Base-by-base conservation (phyloP, 2,329 filamentous ascomycete genomes). In the Aspergillus candidus region DNA sequence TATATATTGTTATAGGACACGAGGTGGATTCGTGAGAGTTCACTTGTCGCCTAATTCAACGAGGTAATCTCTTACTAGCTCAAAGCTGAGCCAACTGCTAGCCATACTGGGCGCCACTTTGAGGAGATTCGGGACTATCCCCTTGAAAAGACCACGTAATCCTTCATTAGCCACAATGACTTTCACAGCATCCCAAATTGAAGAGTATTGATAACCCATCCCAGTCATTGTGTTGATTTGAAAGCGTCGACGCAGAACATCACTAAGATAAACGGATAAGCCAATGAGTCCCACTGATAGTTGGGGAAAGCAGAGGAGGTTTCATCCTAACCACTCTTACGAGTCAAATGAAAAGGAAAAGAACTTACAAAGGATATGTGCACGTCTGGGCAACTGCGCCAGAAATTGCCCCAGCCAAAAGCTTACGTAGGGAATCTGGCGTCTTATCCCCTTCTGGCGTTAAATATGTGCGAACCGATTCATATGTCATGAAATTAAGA, bases 211-310 rank as follows among this genome's bases (percentile, higher is more conserved):
- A 69, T 96, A 97, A 40, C 93, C 93, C 83, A 98, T 91, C 40
- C 93, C 93, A 38, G 86, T 88, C 93, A 98, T 98, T 42, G 93
- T 96, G 70, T 98, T 98, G 72, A 98, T 93, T 64, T 98, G 93
- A 66, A 98, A 98, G 40, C 93, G 81, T 48, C 93, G 83, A 29
- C 93, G 86, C 43, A 98, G 76, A 2, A 98, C 91, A 63, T 95
- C 90, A 63, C 88, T 93, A 49, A 27, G 22, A 27, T 27, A 27
- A 8, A 27, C 6, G 3, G 7, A 27, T 27, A 38, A 27, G 8
- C 13, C 33, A 2, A 46, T 55, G 38, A 56, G 40, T 38, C 33
- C 43, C 29, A 31, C 3, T 17, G n/a, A 35, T 32, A 8, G n/a
- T 5, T 27, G 6, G 4, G 18, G 11, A 11, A 37, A n/a, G 14